These are phyloP conservation scores for Tinospora cordifolia DNA, from an alignment of 164 flowering plant species.

Conservation along the genomic window DNA sequence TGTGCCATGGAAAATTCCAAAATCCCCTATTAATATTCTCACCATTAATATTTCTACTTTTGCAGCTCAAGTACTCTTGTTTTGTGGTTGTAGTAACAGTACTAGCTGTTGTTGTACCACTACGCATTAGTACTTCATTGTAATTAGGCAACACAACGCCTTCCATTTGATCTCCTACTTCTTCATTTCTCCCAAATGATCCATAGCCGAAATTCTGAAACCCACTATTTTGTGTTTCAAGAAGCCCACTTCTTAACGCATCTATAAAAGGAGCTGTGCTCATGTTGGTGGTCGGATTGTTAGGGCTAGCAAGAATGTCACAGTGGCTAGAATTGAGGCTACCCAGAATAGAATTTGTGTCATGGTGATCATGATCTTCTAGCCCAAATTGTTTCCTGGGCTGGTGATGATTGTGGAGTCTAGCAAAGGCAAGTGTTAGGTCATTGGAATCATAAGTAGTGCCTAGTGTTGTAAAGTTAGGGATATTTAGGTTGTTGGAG, in stretches of 20 bases:
- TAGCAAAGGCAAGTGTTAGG: slow-evolving; percentile 56
- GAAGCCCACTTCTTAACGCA: slow-evolving; percentile 33
- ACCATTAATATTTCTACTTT: slow-evolving; percentile 11
- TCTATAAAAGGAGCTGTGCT: slow-evolving; percentile 28
- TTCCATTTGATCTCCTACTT: slow-evolving; percentile 21
- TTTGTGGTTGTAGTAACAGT: slow-evolving; percentile 29
- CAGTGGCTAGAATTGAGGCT: background rate
- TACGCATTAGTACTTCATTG: slow-evolving; percentile 19
- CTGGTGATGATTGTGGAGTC: slow-evolving; percentile 38
- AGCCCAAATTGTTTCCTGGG: slow-evolving; percentile 34
- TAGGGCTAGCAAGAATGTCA: background rate
- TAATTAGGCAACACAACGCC: slow-evolving; percentile 18
- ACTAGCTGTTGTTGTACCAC: slow-evolving; percentile 18
- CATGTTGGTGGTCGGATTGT: slow-evolving; percentile 3
- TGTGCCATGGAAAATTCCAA: slow-evolving; percentile 66
- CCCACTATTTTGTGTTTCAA: slow-evolving; percentile 27
- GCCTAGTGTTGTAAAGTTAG: slow-evolving; percentile 10
- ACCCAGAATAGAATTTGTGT: background rate
- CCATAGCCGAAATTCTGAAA: slow-evolving; percentile 40
- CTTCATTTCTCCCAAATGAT: slow-evolving; percentile 28
- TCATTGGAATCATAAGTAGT: slow-evolving; percentile 39
- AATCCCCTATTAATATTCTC: slow-evolving; percentile 24
- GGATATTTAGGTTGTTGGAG: slow-evolving; percentile 24
- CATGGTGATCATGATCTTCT: slow-evolving; percentile 23
- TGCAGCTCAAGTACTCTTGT: slow-evolving; percentile 34